A percentile compares a stretch with the other conserved stretches of the same genome.
phyloP scores from a whole-genome alignment of 139 green algal species.

The Coccomyxa sp. region DNA sequence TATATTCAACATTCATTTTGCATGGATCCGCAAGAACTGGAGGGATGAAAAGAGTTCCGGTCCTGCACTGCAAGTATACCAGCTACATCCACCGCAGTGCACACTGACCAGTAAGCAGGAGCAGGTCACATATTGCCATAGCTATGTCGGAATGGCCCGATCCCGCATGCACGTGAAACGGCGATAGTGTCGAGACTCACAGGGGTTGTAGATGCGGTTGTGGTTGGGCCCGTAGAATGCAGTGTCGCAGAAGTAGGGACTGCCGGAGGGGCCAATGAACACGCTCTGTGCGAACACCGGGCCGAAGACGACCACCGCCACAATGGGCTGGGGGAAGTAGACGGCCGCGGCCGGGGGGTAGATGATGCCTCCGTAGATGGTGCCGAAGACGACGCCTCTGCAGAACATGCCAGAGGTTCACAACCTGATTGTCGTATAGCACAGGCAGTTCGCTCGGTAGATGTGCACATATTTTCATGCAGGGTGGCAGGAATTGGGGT shows the following conservation, averaged over 20 bases:
- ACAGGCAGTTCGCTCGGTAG: too few relatives aligned
- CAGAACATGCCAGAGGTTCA: too few relatives aligned
- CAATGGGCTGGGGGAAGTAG: neutral
- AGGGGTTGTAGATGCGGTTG: neutral
- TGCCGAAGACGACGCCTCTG: neutral
- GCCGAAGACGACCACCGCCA: neutral
- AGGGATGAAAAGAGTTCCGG: neutral
- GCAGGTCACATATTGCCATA: neutral
- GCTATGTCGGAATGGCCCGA: too few relatives aligned
- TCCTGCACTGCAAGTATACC: neutral
- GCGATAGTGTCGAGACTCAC: neutral
- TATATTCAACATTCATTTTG: neutral
- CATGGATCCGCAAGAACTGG: neutral
- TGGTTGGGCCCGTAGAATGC: neutral
- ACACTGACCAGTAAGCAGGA: neutral
- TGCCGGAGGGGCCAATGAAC: neutral
- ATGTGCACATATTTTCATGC: too few relatives aligned
- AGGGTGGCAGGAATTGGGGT: too few relatives aligned
- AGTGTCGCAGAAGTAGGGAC: neutral
- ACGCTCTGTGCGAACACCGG: neutral
- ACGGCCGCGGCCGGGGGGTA: neutral
- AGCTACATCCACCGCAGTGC: neutral
- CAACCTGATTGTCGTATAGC: too few relatives aligned
- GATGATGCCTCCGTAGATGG: neutral
- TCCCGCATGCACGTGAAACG: too few relatives aligned